phyloP scores from a whole-genome alignment of 176 grass and related monocot species.

The Bonia amplexicaulis region DNA sequence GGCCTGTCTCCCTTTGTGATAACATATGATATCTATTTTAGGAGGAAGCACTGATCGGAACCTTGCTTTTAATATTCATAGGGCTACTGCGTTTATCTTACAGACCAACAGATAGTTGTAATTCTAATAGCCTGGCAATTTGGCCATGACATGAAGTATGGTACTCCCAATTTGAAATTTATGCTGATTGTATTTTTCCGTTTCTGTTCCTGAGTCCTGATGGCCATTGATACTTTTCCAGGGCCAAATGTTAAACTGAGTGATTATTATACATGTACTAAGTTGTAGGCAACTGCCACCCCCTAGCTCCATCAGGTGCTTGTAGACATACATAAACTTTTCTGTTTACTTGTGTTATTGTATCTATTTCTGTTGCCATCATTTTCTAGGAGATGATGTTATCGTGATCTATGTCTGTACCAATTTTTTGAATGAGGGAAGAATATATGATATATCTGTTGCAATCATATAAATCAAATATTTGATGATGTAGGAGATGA shows the following conservation, averaged over 20 bases:
- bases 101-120: neutral
- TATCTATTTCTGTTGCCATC: neutral
- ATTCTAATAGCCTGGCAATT: neutral
- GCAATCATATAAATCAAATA: neutral
- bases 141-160: neutral
- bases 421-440: neutral
- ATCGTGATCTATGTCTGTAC: neutral
- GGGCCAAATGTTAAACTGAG: neutral
- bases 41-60: neutral
- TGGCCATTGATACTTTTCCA: neutral
- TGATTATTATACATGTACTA: neutral
- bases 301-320: neutral
- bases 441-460: neutral
- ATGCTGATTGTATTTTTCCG: neutral
- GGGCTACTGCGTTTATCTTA: neutral
- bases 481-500: slow-evolving; percentile 73
- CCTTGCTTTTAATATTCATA: neutral
- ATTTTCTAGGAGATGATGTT: slow-evolving; percentile 41
- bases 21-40: neutral
- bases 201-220: neutral
- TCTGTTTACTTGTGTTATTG: neutral
- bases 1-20: neutral
- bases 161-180: neutral
- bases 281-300: neutral
- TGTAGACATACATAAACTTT: neutral